phyloP scores from a whole-genome alignment of 1,139 yeast species.

The Sugiyamaella japonica region DNA sequence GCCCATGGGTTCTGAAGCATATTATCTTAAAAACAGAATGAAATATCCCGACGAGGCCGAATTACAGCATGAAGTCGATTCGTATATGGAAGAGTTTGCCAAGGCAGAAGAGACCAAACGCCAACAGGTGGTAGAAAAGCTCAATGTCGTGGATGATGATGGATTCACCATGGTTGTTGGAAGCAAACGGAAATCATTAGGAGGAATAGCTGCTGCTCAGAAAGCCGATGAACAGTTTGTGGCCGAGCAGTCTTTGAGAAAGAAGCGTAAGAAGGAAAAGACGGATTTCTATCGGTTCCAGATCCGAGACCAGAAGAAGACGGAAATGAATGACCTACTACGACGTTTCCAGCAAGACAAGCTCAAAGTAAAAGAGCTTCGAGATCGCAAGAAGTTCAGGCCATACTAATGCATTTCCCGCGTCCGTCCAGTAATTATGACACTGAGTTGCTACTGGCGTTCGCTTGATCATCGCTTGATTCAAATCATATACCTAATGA shows the following conservation, averaged over 20 bases:
- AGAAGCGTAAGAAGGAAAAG: constrained; percentile 76
- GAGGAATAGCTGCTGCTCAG: constrained; percentile 39
- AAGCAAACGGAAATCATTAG: constrained; percentile 69
- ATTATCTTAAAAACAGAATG: constrained; percentile 34
- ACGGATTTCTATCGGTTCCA: constrained; percentile 95
- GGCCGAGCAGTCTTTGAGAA: constrained; percentile 45
- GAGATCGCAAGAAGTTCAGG: constrained; percentile 75
- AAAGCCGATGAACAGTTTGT: constrained; percentile 39
- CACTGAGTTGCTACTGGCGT: too few relatives aligned
- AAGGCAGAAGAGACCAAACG: constrained; percentile 66
- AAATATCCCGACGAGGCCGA: constrained; percentile 48
- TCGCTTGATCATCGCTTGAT: too few relatives aligned
- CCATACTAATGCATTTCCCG: constrained; percentile 57
- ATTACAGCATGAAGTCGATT: constrained; percentile 55
- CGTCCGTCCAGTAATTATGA: too few relatives aligned
- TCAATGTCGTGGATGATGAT: constrained; percentile 71
- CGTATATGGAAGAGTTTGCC: constrained; percentile 66
- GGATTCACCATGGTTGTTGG: constrained; percentile 93
- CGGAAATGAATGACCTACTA: constrained; percentile 84
- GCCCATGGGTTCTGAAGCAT: constrained; percentile 40
- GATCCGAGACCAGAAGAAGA: constrained; percentile 87
- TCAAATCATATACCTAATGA: too few relatives aligned
- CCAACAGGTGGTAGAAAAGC: constrained; percentile 50
- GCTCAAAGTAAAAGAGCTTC: constrained; percentile 74
- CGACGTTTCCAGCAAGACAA: constrained; percentile 87